Base-by-base conservation (phyloP, 345 rosid species). In the Hibiscus mutabilis region DNA sequence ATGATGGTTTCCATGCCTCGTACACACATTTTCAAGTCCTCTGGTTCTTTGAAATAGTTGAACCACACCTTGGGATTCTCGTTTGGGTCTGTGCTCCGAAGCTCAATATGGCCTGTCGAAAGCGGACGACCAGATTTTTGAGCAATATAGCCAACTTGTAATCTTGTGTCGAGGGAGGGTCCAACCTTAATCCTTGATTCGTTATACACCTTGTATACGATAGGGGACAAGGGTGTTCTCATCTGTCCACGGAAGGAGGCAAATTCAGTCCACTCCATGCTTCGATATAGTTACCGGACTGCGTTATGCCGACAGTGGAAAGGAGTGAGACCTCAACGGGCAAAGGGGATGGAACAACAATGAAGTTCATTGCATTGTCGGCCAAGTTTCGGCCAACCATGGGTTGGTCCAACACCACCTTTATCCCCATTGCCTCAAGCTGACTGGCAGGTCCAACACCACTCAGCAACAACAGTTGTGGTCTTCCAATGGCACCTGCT, bases 311-410 rank as follows among this genome's bases (percentile, higher is more conserved):
- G 73, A 84, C 98, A 9, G 85, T 85, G 64, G 89, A 88, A 68
- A 91, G 57, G 35, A 91, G 85, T n/a, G 97, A 93, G 68, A 79
- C 69, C 75, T 93, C 97, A 1, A 93, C 97, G 0, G 92, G 94
- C 0, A 37, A 16, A 59, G 89, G 85, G 13, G 98, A 86, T 7
- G 96, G 97, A 57, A 89, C 47, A 27, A 18, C 80, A 88, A 64
- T n/a, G n/a, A n/a, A n/a, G n/a, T 88, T 91, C 92, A 89, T 82
- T 0, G 97, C 92, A 69, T 91, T 93, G 46, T 93, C 94, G 0
- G 88, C 79, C 93, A 91, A 79, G 7, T 89, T 97, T 71, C 86
- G 88, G 2, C 98, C 98, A 25, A 93, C 92, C 84, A 84, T 74
- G 0, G 94, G 96, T 37, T 88, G 92, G 35, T 93, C 85, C 67